These are phyloP conservation scores for Tephrocybe rancida DNA, from an alignment of 768 basidiomycete genomes.

Conservation along the genomic window DNA sequence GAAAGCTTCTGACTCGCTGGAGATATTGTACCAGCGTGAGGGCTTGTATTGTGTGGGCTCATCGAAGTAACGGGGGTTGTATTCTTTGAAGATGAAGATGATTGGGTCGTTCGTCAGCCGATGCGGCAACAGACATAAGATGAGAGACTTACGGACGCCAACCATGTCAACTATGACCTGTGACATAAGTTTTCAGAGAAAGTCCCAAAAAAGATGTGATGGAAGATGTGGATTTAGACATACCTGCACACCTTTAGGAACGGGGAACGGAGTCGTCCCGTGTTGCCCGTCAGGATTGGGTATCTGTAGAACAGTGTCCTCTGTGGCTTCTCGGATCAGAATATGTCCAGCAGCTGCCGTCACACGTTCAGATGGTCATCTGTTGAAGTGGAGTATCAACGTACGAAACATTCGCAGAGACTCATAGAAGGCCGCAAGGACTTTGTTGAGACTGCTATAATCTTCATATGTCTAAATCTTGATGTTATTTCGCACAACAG, in stretches of 20 bases:
- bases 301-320: slow-evolving; percentile 43
- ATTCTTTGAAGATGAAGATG: too few relatives aligned
- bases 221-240: slow-evolving; percentile 4
- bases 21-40: slow-evolving; percentile 49
- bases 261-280: slow-evolving; percentile 34
- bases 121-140: background rate
- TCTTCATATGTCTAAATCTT: slow-evolving; percentile 37
- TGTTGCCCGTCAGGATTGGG: slow-evolving; percentile 43
- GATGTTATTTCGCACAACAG: background rate
- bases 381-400: slow-evolving; percentile 16
- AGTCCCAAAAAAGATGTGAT: background rate
- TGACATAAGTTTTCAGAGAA: too few relatives aligned
- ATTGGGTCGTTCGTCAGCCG: background rate
- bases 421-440: slow-evolving; percentile 45
- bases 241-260: slow-evolving; percentile 42
- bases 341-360: slow-evolving; percentile 39
- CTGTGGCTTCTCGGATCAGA: slow-evolving; percentile 42
- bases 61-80: slow-evolving; percentile 52
- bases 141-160: slow-evolving; percentile 44
- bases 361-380: background rate
- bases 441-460: slow-evolving; percentile 42
- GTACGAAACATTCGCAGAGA: slow-evolving; percentile 47
- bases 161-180: slow-evolving; percentile 49
- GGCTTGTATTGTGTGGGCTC: slow-evolving; percentile 51
- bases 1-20: slow-evolving; percentile 43